Evolutionary conservation across 2,329 filamentous ascomycete species (phyloP).

Genomic region (Septoria petroselini): DNA sequence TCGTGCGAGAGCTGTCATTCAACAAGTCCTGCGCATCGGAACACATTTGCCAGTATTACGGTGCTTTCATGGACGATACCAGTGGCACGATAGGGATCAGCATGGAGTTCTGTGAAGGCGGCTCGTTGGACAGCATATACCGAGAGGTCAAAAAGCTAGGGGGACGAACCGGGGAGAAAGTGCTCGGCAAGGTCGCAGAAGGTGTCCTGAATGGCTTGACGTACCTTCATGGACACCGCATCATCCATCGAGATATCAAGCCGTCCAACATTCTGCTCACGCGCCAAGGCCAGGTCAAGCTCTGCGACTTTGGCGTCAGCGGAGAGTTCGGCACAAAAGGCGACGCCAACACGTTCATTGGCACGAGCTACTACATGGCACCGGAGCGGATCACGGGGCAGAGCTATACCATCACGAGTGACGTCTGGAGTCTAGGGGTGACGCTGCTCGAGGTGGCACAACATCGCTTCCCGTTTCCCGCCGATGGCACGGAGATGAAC

Average conservation of each 20-base stretch:
- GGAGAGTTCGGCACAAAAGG: constrained; percentile 98
- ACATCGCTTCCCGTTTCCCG: constrained; percentile 96
- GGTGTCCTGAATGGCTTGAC: constrained; percentile 90
- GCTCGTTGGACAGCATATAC: constrained; percentile 94
- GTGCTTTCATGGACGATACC: constrained; percentile 93
- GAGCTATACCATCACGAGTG: constrained; percentile 96
- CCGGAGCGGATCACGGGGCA: constrained; percentile 96
- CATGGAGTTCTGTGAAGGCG: constrained; percentile 98
- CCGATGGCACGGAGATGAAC: constrained; percentile 93
- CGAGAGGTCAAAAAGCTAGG: constrained; percentile 94
- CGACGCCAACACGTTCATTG: constrained; percentile 97
- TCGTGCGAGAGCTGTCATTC: constrained; percentile 91
- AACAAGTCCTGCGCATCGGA: constrained; percentile 96
- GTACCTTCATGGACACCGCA: constrained; percentile 91
- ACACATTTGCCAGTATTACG: constrained; percentile 96
- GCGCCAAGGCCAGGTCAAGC: constrained; percentile 87
- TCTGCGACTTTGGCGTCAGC: constrained; percentile 97
- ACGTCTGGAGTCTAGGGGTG: constrained; percentile 96
- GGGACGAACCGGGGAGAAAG: constrained; percentile 92
- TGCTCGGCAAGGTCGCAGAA: constrained; percentile 93
- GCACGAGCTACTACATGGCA: constrained; percentile 99
- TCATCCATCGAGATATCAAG: constrained; percentile 98
- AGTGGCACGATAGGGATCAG: constrained; percentile 96
- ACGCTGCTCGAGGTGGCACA: constrained; percentile 98
- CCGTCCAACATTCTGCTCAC: constrained; percentile 95